Evolutionary conservation across 805 yeast genomes (phyloP).

Genomic region (Metschnikowia colocasiae): DNA sequence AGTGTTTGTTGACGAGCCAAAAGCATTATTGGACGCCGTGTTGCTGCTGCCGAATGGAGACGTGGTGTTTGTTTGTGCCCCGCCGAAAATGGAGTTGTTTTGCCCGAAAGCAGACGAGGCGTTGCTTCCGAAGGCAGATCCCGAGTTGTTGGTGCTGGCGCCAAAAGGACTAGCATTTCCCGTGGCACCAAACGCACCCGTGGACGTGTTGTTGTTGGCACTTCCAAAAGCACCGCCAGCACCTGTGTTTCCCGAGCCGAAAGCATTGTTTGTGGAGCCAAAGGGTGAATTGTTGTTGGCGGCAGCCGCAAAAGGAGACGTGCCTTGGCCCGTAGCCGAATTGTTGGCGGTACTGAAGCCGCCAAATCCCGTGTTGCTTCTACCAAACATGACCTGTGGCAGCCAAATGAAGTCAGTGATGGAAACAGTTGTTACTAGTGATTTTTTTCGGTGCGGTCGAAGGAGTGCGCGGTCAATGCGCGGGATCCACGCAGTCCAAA

Average conservation of each 20-base stretch:
- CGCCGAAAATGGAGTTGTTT: slow-evolving; percentile 28
- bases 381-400: slow-evolving; percentile 42
- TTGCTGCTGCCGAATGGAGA: slow-evolving; percentile 21
- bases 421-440: neutral
- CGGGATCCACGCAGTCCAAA: neutral
- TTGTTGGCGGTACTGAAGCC: slow-evolving; percentile 36
- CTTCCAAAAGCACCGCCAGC: slow-evolving; percentile 32
- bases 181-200: slow-evolving; percentile 12
- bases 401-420: neutral
- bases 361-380: slow-evolving; percentile 50
- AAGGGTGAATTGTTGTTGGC: slow-evolving; percentile 17
- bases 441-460: slow-evolving; percentile 2
- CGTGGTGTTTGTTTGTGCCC: slow-evolving; percentile 6
- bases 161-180: slow-evolving; percentile 11
- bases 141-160: slow-evolving; percentile 15
- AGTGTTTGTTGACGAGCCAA: slow-evolving; percentile 15
- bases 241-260: slow-evolving; percentile 20
- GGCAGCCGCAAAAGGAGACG: slow-evolving; percentile 15
- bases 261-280: slow-evolving; percentile 14
- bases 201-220: slow-evolving; percentile 10
- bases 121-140: slow-evolving; percentile 40
- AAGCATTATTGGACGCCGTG: slow-evolving; percentile 15
- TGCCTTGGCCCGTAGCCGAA: slow-evolving; percentile 6
- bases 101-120: slow-evolving; percentile 23
- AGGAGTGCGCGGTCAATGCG: slow-evolving; percentile 1